These are phyloP conservation scores for Artemisia tridentata DNA, from an alignment of 129 eudicot species.

Conservation along the genomic window DNA sequence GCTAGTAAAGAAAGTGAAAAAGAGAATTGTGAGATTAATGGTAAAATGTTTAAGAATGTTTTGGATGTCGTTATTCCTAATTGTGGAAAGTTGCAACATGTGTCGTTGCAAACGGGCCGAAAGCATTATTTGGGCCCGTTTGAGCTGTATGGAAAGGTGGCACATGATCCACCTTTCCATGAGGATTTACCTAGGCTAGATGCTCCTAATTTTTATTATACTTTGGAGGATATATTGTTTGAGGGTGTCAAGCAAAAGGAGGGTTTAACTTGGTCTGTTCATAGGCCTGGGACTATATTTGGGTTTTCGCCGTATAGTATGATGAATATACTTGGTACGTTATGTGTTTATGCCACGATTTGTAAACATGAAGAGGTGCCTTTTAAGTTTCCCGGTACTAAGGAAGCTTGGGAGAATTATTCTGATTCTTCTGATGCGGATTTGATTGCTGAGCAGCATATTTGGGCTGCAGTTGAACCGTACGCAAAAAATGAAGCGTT, in stretches of 20 bases:
- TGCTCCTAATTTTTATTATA: constrained; percentile 52
- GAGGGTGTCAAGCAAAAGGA: constrained; percentile 45
- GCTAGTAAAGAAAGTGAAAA: constrained; percentile 45
- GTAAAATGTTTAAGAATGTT: constrained; percentile 60
- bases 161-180: constrained; percentile 51
- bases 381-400: constrained; percentile 54
- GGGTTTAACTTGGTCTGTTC: constrained; percentile 68
- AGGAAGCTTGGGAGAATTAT: constrained; percentile 53
- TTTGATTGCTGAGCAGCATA: constrained; percentile 85
- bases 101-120: constrained; percentile 67
- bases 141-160: constrained; percentile 40
- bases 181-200: constrained; percentile 64
- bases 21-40: constrained; percentile 56
- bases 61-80: constrained; percentile 57
- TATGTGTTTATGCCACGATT: constrained; percentile 66
- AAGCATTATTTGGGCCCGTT: constrained; percentile 54
- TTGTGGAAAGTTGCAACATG: constrained; percentile 57
- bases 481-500: constrained; percentile 75
- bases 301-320: constrained; percentile 76
- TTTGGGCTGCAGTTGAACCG: constrained; percentile 79
- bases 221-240: constrained; percentile 51
- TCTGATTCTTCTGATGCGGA: constrained; percentile 76
- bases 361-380: constrained; percentile 70
- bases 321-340: constrained; percentile 57
- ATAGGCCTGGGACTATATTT: constrained; percentile 57